phyloP scores from a whole-genome alignment of 768 basidiomycete genomes.

The Termitomyces sp. region DNA sequence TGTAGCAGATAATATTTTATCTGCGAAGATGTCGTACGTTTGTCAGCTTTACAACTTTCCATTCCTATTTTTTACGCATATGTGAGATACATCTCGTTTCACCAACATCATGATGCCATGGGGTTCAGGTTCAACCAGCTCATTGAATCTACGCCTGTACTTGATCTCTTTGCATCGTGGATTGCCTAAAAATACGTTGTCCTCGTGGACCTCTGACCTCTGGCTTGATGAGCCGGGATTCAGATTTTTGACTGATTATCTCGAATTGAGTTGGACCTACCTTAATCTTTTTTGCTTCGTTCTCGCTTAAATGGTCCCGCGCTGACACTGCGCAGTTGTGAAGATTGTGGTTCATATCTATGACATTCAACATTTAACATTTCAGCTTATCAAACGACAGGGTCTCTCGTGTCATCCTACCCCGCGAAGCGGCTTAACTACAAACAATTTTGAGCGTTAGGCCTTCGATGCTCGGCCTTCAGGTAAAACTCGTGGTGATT shows the following conservation, averaged over 20 bases:
- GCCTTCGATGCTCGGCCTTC: neutral
- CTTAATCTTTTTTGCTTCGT: neutral
- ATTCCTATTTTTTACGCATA: neutral
- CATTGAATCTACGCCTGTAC: neutral
- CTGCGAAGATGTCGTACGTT: conserved; percentile 24
- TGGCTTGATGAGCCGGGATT: neutral
- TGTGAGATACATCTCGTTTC: neutral
- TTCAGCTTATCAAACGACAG: neutral
- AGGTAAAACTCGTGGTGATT: conserved; percentile 1
- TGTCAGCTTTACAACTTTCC: neutral
- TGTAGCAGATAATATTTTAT: conserved; percentile 40
- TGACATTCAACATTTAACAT: neutral
- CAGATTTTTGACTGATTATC: neutral
- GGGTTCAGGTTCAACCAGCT: neutral
- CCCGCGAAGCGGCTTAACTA: neutral
- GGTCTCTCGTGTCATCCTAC: neutral
- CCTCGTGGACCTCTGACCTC: neutral
- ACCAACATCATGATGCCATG: neutral
- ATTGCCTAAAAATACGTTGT: neutral
- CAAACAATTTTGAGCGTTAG: neutral
- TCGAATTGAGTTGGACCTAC: neutral
- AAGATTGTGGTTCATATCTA: neutral
- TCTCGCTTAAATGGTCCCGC: neutral
- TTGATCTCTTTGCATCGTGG: neutral
- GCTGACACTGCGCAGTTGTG: neutral